phyloP scores from a whole-genome alignment of 257 asterid species.

The Scutellaria barbata region DNA sequence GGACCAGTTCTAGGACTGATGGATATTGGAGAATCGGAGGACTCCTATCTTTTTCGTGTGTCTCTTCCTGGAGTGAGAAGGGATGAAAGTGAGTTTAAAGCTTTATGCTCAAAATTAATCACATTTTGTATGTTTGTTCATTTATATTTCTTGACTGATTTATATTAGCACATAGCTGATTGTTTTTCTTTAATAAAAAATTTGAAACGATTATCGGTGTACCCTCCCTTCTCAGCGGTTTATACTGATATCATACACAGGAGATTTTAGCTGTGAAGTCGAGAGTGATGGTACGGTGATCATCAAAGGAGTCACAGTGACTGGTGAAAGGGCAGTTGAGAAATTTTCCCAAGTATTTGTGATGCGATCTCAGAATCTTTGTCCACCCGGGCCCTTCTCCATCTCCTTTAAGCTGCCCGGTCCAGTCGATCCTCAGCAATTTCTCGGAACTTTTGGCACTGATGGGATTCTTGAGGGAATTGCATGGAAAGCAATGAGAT shows the following conservation, averaged over 20 bases:
- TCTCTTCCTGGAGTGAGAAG: conserved; percentile 91
- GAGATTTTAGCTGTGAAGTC: conserved; percentile 80
- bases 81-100: conserved; percentile 69
- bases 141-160: not conserved
- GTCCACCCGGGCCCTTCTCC: conserved; percentile 77
- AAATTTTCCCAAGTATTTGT: conserved; percentile 58
- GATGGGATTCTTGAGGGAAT: conserved; percentile 87
- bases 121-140: not conserved
- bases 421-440: conserved; percentile 75
- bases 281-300: conserved; percentile 71
- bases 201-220: not conserved
- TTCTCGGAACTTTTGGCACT: conserved; percentile 71
- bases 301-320: conserved; percentile 67
- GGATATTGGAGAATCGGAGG: conserved; percentile 78
- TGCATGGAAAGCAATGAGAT: conserved; percentile 49
- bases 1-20: conserved; percentile 79
- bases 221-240: not conserved
- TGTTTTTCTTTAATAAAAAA: not conserved
- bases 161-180: not conserved
- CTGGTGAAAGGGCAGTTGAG: conserved; percentile 58
- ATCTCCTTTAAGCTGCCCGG: conserved; percentile 84
- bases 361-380: conserved; percentile 81
- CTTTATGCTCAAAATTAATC: not conserved
- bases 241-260: conserved; percentile 41
- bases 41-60: conserved; percentile 78